A percentile compares a stretch with the other conserved stretches of the same genome.
These are phyloP conservation scores for Suhomyces faveliae DNA, from an alignment of 805 yeast genomes.

Conservation along the genomic window DNA sequence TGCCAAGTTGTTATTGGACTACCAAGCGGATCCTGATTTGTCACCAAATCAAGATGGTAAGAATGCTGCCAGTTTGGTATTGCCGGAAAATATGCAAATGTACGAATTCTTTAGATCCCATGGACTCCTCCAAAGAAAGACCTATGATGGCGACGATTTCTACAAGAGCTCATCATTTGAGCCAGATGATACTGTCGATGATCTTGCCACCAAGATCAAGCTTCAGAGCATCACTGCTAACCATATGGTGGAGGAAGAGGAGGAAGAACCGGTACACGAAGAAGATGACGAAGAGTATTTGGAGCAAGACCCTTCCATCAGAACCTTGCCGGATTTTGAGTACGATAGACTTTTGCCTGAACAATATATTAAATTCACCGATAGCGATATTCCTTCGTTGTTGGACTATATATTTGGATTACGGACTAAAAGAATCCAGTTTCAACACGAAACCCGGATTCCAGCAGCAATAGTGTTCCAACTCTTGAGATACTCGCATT, in stretches of 20 bases:
- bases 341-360: conserved; percentile 54
- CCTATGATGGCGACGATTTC: conserved; percentile 10
- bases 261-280: conserved; percentile 19
- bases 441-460: conserved; percentile 48
- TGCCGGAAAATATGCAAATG: conserved; percentile 51
- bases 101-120: conserved; percentile 59
- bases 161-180: conserved; percentile 7
- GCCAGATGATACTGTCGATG: conserved; percentile 21
- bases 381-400: conserved; percentile 50
- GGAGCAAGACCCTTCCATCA: conserved; percentile 27
- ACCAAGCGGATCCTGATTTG: conserved; percentile 62
- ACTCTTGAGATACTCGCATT: conserved; percentile 65
- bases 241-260: conserved; percentile 4
- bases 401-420: conserved; percentile 48
- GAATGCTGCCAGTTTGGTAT: conserved; percentile 57
- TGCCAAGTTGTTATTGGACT: conserved; percentile 54
- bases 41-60: conserved; percentile 33
- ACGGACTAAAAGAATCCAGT: conserved; percentile 36
- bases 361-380: conserved; percentile 62
- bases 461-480: conserved; percentile 74
- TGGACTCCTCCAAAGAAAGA: conserved; percentile 22
- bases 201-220: conserved; percentile 32
- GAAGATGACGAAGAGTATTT: conserved; percentile 28
- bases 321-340: conserved; percentile 45
- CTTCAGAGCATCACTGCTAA: conserved; percentile 30